Conservation (phyloP, 139 green algal species). For the Picochlorum sp. region DNA sequence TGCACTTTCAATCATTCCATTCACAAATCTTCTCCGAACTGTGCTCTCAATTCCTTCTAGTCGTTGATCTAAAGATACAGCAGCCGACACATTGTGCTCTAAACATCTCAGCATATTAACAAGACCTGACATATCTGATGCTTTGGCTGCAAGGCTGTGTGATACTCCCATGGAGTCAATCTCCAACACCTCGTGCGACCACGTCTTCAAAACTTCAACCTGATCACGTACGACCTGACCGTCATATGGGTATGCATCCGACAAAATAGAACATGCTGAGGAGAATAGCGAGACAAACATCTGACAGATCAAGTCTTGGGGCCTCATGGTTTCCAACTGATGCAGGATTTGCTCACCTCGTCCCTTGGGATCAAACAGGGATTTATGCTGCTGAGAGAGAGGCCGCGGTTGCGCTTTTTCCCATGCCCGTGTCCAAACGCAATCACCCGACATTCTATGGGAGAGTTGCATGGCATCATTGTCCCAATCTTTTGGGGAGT, state of each 20-base stretch:
- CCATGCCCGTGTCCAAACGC: constrained; percentile 64
- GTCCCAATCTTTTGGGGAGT: constrained; percentile 60
- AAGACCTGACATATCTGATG: background rate
- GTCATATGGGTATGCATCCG: too few relatives aligned
- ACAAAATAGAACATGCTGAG: too few relatives aligned
- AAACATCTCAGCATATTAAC: background rate
- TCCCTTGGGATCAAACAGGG: constrained; percentile 46
- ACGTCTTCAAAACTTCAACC: too few relatives aligned
- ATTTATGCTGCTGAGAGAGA: constrained; percentile 41
- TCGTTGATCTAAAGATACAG: background rate
- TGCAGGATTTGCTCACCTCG: constrained; percentile 73
- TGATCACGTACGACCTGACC: too few relatives aligned
- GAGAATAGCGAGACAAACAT: background rate
- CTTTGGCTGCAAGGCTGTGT: too few relatives aligned
- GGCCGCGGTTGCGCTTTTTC: constrained; percentile 29
- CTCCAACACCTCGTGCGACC: too few relatives aligned
- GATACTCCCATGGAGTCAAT: too few relatives aligned
- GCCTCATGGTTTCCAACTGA: constrained; percentile 12
- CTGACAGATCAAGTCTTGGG: background rate
- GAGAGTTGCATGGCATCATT: constrained; percentile 20
- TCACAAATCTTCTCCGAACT: too few relatives aligned
- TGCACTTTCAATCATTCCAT: too few relatives aligned
- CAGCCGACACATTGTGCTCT: background rate
- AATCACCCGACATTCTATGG: constrained; percentile 23
- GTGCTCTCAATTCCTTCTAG: background rate